phyloP scores from a whole-genome alignment of 768 basidiomycete genomes.

The Auricularia sp. region DNA sequence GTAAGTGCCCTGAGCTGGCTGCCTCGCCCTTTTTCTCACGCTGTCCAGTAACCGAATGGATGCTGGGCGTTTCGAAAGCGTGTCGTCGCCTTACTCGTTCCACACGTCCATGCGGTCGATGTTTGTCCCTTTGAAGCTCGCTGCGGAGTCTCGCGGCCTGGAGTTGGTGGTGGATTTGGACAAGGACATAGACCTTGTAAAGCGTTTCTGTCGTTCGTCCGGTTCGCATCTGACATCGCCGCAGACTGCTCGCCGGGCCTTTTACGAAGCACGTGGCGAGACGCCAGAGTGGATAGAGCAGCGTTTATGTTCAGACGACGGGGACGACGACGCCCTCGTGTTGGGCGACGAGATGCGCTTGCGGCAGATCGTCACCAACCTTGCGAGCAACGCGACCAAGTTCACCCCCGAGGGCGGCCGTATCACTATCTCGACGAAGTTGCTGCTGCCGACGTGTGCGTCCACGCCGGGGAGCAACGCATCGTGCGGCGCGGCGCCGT shows the following conservation, averaged over 20 bases:
- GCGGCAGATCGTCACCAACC: conserved; percentile 74
- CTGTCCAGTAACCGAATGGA: conserved; percentile 28
- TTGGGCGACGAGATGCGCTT: conserved; percentile 77
- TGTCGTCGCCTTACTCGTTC: conserved; percentile 49
- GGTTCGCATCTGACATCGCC: neutral
- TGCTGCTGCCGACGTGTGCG: conserved; percentile 14
- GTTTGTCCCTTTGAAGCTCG: conserved; percentile 56
- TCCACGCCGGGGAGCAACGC: neutral
- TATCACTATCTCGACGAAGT: conserved; percentile 55
- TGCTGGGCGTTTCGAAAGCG: conserved; percentile 31
- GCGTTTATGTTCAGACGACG: conserved; percentile 35
- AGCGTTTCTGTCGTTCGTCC: neutral
- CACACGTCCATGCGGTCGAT: conserved; percentile 70
- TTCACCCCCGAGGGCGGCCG: conserved; percentile 65
- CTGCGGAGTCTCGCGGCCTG: conserved; percentile 56
- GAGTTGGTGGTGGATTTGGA: conserved; percentile 64
- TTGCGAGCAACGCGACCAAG: conserved; percentile 76
- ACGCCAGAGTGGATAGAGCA: conserved; percentile 29
- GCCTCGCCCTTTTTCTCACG: neutral
- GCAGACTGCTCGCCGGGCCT: conserved; percentile 49
- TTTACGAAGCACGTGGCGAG: conserved; percentile 49
- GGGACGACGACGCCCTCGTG: conserved; percentile 55
- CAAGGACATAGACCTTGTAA: conserved; percentile 45
- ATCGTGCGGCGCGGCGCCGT: neutral
- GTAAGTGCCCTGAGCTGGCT: conserved; percentile 2